Evolutionary conservation across 257 asterid genomes (phyloP), one percentile per base, ranked within the genome.

Genomic region (Primulina eburnea): DNA sequence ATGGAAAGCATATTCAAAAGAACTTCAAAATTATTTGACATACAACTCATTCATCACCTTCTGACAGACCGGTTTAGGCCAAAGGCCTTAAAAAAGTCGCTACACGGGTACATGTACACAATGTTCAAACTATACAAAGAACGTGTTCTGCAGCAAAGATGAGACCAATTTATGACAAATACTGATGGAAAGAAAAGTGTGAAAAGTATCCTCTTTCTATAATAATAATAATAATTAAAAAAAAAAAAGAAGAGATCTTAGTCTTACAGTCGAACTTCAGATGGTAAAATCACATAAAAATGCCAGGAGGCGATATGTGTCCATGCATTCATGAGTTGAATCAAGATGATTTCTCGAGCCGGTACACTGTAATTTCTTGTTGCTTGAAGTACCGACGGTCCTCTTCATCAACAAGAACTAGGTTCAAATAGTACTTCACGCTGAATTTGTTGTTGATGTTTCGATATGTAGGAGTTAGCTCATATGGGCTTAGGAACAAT

Each of bases 371-470:
- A 79, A 94, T 80, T 78, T 94, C 97, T 82, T 94, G 97, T 81
- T 94, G 97, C 80, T 94, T 94, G 79, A 94, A 94, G 69, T 94
- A 94, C 66, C 97, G 91, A 40, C 99, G 88, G 71, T 94, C 99
- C 82, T 91, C 99, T 77, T 94, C 97, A 70, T 94, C 97, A 70
- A 94, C 96, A 38, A 94, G 97, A 35, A 94, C 97, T n/a, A 94
- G 96, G 85, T 94, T 94, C 76, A 94, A 73, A 81, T 82, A 94
- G 82, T 91, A 91, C 76, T 94, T 94, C 80, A 91, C 96, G 8
- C 96, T 89, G 53, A 94, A 94, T 86, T 94, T 94, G 83, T 94
- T 94, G 92, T 94, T 94, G 82, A 87, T 89, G 87, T 94, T 94
- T 59, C 84, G 83, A 52, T 85, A 83, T 26, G 97, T 94, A 34